phyloP scores from a whole-genome alignment of 2,329 filamentous ascomycete genomes.

The Trichoderma simmonsii region DNA sequence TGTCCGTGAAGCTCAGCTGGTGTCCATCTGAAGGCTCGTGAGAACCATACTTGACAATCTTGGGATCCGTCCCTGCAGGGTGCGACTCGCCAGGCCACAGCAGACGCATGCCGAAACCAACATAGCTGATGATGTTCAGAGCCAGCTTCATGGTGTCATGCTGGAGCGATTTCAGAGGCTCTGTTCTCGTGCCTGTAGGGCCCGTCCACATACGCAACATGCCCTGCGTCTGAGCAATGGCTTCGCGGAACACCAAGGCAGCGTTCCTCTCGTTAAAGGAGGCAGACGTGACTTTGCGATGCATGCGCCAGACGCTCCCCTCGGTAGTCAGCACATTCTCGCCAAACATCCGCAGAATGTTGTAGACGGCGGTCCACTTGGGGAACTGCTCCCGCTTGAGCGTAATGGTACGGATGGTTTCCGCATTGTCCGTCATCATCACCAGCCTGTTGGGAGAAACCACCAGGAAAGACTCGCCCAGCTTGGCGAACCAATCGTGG shows the following conservation, averaged over 20 bases:
- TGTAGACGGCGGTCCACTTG: slow-evolving; percentile 37
- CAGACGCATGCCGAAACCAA: slow-evolving; percentile 65
- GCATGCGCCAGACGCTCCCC: slow-evolving; percentile 65
- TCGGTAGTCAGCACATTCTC: slow-evolving; percentile 70
- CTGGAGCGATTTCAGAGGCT: slow-evolving; percentile 55
- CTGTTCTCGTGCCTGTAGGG: slow-evolving; percentile 22
- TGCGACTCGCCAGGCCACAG: slow-evolving; percentile 61
- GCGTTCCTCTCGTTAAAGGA: slow-evolving; percentile 77
- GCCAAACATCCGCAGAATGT: slow-evolving; percentile 52
- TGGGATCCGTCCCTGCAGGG: slow-evolving; percentile 41
- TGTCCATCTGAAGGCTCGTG: slow-evolving; percentile 50
- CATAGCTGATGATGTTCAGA: slow-evolving; percentile 58
- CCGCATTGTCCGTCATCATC: slow-evolving; percentile 60
- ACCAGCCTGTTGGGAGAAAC: slow-evolving; percentile 55
- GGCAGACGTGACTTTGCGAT: slow-evolving; percentile 68
- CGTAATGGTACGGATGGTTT: slow-evolving; percentile 63
- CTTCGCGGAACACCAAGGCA: slow-evolving; percentile 61
- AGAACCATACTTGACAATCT: slow-evolving; percentile 47
- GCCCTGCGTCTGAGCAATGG: slow-evolving; percentile 58
- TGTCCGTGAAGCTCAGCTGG: slow-evolving; percentile 62
- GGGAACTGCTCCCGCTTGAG: slow-evolving; percentile 67
- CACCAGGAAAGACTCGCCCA: slow-evolving; percentile 64
- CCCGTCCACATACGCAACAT: slow-evolving; percentile 59
- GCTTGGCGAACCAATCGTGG: slow-evolving; percentile 54
- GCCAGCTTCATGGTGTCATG: slow-evolving; percentile 63